phyloP scores from a whole-genome alignment of 2,329 filamentous ascomycete species.

The Phaeosphaeria sp. region DNA sequence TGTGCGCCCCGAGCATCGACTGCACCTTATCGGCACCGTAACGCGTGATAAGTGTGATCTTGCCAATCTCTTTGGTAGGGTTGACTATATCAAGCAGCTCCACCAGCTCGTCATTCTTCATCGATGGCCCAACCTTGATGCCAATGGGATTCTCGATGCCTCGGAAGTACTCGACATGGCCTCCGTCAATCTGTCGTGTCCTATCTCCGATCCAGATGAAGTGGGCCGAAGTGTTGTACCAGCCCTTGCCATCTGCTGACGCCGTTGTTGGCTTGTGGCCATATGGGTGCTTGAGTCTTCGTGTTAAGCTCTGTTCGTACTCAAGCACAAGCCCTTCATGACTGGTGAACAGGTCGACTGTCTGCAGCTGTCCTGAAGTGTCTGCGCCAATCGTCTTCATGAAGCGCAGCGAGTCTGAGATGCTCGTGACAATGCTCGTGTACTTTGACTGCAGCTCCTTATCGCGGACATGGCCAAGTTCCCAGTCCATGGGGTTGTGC shows the following conservation, averaged over 20 bases:
- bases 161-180: conserved; percentile 96
- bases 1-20: conserved; percentile 80
- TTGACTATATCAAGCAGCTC: conserved; percentile 85
- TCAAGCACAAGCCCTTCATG: conserved; percentile 94
- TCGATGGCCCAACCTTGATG: conserved; percentile 92
- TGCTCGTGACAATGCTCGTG: conserved; percentile 79
- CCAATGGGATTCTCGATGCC: conserved; percentile 96
- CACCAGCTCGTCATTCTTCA: conserved; percentile 77
- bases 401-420: conserved; percentile 91
- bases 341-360: conserved; percentile 92
- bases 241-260: conserved; percentile 62
- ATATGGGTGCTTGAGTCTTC: conserved; percentile 71
- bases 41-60: conserved; percentile 94
- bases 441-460: conserved; percentile 86
- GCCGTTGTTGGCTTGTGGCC: conserved; percentile 44
- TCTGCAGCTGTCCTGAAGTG: conserved; percentile 82
- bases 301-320: conserved; percentile 89
- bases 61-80: conserved; percentile 80
- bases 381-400: conserved; percentile 93
- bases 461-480: conserved; percentile 87
- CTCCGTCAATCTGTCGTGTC: conserved; percentile 89
- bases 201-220: conserved; percentile 99
- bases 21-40: conserved; percentile 84
- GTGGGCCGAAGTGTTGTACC: conserved; percentile 94
- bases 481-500: conserved; percentile 93